These are phyloP conservation scores for Aspergillus jensenii DNA, from an alignment of 2,329 filamentous ascomycete genomes.

Conservation along the genomic window DNA sequence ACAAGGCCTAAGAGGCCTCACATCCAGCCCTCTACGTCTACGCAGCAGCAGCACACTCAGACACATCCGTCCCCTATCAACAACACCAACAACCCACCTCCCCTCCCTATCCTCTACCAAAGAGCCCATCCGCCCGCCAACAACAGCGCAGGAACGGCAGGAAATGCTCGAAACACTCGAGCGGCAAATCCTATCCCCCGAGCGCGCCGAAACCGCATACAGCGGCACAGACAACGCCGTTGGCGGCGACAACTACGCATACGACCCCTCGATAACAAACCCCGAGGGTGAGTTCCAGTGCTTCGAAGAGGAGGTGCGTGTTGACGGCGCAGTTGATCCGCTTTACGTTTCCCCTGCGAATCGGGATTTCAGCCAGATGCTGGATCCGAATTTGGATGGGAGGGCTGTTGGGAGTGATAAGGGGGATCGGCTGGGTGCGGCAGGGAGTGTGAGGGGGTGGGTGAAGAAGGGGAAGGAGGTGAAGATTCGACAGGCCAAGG, in stretches of 20 bases:
- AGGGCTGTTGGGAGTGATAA: neutral
- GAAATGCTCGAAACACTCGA: neutral
- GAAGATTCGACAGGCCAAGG: neutral
- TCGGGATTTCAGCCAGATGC: neutral
- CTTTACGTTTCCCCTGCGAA: conserved; percentile 8
- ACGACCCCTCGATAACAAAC: conserved; percentile 28
- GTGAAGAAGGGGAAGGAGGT: conserved; percentile 9
- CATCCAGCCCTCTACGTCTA: neutral
- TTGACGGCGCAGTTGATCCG: conserved; percentile 2
- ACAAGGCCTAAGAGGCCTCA: neutral
- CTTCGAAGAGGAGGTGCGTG: conserved; percentile 37
- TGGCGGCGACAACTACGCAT: conserved; percentile 34
- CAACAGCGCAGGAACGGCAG: neutral
- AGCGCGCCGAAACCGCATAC: conserved; percentile 8
- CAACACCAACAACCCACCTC: neutral
- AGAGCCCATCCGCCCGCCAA: neutral
- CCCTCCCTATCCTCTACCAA: neutral
- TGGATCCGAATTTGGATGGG: neutral
- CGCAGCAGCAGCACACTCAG: too few species aligned
- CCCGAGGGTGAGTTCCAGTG: conserved; percentile 38
- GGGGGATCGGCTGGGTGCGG: neutral
- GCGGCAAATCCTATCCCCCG: conserved; percentile 2
- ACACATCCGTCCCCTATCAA: neutral
- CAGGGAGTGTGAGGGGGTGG: conserved; percentile 8
- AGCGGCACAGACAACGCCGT: conserved; percentile 35